Percentiles rank a stretch among this genome's conserved stretches.
Conservation (phyloP, 345 rosid species). For the Dovyalis caffra region DNA sequence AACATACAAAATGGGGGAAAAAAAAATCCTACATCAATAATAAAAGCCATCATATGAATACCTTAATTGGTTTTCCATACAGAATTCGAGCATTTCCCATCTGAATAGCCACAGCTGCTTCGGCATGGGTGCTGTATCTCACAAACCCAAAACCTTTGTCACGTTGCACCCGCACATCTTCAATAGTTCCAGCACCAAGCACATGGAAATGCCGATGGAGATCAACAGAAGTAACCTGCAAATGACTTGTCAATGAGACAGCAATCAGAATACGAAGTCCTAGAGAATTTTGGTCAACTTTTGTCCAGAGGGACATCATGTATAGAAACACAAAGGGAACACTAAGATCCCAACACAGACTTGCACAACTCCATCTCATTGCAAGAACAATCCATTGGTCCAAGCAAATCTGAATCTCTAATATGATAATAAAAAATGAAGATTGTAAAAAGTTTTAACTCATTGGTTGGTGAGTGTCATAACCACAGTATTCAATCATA, state of each 20-base stretch:
- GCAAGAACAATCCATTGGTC: neutral
- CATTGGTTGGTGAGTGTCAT: neutral
- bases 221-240: constrained; percentile 38
- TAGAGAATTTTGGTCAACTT: neutral
- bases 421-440: neutral
- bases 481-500: too few relatives aligned
- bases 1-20: neutral
- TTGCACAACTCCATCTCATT: neutral
- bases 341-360: neutral
- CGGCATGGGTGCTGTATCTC: constrained; percentile 82
- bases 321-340: neutral
- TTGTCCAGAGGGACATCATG: neutral
- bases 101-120: constrained; percentile 88
- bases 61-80: constrained; percentile 87
- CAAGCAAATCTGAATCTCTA: neutral
- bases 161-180: constrained; percentile 90
- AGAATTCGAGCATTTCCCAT: constrained; percentile 74
- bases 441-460: neutral
- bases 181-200: constrained; percentile 85
- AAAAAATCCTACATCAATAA: neutral
- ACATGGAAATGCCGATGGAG: constrained; percentile 87
- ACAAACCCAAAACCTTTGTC: constrained; percentile 98
- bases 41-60: constrained; percentile 5
- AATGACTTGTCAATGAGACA: neutral
- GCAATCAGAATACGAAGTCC: neutral